Conservation (phyloP, 148 eudicot genomes). For the Nyssa sinensis region DNA sequence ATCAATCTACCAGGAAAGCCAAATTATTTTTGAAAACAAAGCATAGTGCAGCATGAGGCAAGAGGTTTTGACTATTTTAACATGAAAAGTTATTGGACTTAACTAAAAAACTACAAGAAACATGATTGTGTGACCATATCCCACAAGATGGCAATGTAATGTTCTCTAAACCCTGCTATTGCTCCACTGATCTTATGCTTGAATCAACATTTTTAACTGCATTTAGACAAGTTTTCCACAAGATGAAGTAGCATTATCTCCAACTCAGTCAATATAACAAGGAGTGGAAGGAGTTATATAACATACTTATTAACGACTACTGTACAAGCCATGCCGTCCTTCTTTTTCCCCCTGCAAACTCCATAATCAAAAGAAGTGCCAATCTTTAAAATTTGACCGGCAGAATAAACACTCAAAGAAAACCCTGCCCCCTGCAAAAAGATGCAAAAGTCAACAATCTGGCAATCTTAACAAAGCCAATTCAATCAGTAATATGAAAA, state of each 20-base stretch:
- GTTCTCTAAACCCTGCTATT: too few species aligned
- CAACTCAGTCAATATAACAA: not conserved
- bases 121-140: not conserved
- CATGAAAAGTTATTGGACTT: too few species aligned
- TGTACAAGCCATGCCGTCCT: slow-evolving; percentile 70
- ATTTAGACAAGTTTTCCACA: not conserved
- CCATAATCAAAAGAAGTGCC: slow-evolving; percentile 88
- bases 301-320: slow-evolving; percentile 71
- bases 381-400: slow-evolving; percentile 71
- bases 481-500: slow-evolving; percentile 11
- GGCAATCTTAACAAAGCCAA: slow-evolving; percentile 1
- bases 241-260: too few species aligned
- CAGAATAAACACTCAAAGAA: slow-evolving; percentile 65
- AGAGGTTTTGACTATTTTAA: too few species aligned
- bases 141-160: not conserved
- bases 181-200: not conserved
- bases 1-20: too few species aligned
- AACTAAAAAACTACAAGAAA: not conserved
- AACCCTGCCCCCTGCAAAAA: slow-evolving; percentile 67
- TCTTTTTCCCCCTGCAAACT: slow-evolving; percentile 78
- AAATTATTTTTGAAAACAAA: too few species aligned
- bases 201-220: not conserved
- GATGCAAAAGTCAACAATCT: slow-evolving; percentile 2
- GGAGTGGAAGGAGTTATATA: slow-evolving; percentile 1
- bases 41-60: too few species aligned